A percentile compares a stretch with the other conserved stretches of the same genome.
Conservation (phyloP, 148 eudicot genomes). For the Polygonum maritimum region DNA sequence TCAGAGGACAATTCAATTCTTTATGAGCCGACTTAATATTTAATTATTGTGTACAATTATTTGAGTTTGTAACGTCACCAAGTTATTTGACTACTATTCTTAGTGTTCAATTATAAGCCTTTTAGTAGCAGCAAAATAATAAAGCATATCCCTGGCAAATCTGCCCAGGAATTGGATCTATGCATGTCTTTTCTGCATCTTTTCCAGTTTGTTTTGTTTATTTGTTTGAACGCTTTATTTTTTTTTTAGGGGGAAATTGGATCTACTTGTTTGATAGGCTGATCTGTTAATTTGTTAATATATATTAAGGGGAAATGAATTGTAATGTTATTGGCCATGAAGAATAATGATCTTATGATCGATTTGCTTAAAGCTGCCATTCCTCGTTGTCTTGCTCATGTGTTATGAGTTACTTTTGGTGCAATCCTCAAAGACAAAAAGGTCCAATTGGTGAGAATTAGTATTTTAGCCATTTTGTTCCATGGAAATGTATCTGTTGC, state of each 20-base stretch:
- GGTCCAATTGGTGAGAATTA: background rate
- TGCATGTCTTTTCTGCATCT: constrained; percentile 1
- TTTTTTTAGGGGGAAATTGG: background rate
- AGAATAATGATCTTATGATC: constrained; percentile 8
- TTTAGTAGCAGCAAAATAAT: background rate
- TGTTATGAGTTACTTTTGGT: background rate
- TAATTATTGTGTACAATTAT: background rate
- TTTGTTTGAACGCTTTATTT: background rate
- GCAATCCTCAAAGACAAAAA: constrained; percentile 3
- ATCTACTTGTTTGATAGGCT: background rate
- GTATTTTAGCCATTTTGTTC: background rate
- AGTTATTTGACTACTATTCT: background rate
- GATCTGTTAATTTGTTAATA: constrained; percentile 3
- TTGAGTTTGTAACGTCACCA: background rate
- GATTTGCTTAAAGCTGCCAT: background rate
- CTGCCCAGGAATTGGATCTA: constrained; percentile 3
- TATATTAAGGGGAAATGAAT: background rate
- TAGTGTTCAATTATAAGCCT: background rate
- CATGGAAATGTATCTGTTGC: background rate
- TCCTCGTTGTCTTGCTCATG: background rate
- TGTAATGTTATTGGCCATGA: background rate
- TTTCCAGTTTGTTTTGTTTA: constrained; percentile 6
- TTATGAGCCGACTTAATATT: background rate
- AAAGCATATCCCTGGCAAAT: constrained; percentile 5
- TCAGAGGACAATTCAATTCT: background rate